These are phyloP conservation scores for Nicotiana otophora DNA, from an alignment of 257 asterid genomes.

Conservation along the genomic window DNA sequence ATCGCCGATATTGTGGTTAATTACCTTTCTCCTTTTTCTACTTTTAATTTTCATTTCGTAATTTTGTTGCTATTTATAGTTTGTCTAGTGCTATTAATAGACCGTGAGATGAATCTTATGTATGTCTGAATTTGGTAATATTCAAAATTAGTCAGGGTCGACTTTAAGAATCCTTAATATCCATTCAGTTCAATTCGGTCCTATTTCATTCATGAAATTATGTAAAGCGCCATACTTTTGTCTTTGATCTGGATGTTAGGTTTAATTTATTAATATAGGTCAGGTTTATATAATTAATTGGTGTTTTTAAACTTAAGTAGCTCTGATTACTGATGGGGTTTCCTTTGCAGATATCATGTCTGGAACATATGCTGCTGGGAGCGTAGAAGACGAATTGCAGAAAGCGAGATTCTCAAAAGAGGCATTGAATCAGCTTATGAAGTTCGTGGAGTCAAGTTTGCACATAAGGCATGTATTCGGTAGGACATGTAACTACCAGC, in stretches of 20 bases:
- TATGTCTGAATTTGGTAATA: not conserved
- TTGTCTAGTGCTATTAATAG: not conserved
- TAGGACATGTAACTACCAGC: not conserved
- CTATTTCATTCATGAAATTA: not conserved
- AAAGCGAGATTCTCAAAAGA: constrained; percentile 47
- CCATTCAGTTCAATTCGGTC: not conserved
- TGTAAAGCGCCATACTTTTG: not conserved
- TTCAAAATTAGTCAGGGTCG: not conserved
- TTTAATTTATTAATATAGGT: not conserved
- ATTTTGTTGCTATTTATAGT: constrained; percentile 9
- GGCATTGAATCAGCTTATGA: constrained; percentile 49
- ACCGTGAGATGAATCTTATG: not conserved
- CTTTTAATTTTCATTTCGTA: not conserved
- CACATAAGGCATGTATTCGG: constrained; percentile 46
- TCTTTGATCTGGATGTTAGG: not conserved
- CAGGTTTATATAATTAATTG: not conserved
- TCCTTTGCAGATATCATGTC: constrained; percentile 44
- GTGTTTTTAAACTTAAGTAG: not conserved
- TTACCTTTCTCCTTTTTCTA: not conserved
- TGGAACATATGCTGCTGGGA: constrained; percentile 26
- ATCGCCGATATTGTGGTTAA: constrained; percentile 61
- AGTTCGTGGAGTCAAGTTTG: constrained; percentile 48
- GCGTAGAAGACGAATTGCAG: constrained; percentile 43
- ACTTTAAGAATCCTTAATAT: not conserved
- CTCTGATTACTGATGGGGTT: not conserved